Base-by-base conservation (phyloP, 345 rosid species). In the Salix arbutifolia region DNA sequence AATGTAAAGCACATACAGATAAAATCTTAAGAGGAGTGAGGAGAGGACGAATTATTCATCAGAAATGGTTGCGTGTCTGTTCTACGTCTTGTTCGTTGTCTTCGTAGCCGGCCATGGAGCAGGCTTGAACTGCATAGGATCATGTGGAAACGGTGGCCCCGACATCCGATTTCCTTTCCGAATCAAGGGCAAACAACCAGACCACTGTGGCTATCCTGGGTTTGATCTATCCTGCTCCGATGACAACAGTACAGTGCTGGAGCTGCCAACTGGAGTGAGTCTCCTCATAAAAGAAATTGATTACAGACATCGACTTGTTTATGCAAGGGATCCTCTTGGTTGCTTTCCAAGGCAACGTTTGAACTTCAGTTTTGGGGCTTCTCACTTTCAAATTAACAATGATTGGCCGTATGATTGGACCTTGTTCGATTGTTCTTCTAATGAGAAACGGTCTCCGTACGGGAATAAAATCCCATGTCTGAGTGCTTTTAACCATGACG, bases 211-310 rank as follows among this genome's bases (percentile, higher is more conserved):
- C 50, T 75, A 50, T 21, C 13, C 25, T 60, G 78, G 82, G 71
- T 79, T 79, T 23, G 42, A 62, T 38, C 58, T 79, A 19, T 50
- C 82, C 19, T 79, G 82, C 75, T 28, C 60, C 19, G 23, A 65
- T 2, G 65, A 7, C 65, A 79, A 79, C 25, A 35, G 70, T 37
- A 64, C 82, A 5, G 25, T 79, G 2, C 78, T 79, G 6, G 71
- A 69, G 56, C 78, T 79, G 8, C 78, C 82, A 28, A 33, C 6
- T 18, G 6, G 6, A 33, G 6, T 33, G 9, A 56, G 67, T 8
- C 68, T 78, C 19, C 2, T 4, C 21, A 23, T 79, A 8, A 21
- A 50, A 11, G 14, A 5, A 4, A 79, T 79, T 37, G 68, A 79
- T 30, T 79, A 79, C 23, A 10, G 1, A 23, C 21, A 10, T 19